Evolutionary conservation across 139 green algal genomes (phyloP), one percentile per base, ranked within the genome.

Genomic region (Pseudopediastrum boryanum): DNA sequence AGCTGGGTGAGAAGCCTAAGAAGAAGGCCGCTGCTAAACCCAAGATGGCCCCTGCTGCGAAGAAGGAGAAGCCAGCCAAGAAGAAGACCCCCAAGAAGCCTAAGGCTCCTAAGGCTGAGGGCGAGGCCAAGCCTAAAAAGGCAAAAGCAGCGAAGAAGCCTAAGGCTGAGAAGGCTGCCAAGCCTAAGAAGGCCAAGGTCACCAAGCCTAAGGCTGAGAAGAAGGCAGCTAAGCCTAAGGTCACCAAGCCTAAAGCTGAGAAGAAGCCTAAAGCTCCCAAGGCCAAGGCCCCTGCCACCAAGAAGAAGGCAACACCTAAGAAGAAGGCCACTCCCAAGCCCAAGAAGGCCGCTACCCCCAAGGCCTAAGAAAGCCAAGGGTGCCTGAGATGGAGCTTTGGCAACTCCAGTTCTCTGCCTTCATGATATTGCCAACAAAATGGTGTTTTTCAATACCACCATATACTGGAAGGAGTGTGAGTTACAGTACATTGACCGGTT

Each of bases 1-100:
- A 94, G 86, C 86, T 95, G 31, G 74, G 83, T 33, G 89, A 91
- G 36, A 70, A 74, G 38, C n/a, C 75, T 27, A 86, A 86, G 75
- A 80, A 83, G n/a, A n/a, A n/a, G 80, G 71, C 71, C 3, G 71
- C 51, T 39, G 36, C 66, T 51, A 66, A 66, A 52, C 42, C 44
- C 56, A 35, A 68, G 31, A 66, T 27, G 44, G 16, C 74, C 61
- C 80, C 80, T 64, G 83, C 79, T 79, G 27, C 80, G 8, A 29
- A 70, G 51, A 63, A 51, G 25, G 33, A 51, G 27, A 66, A 44
- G 44, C 31, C 41, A 39, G 29, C 58, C 3, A 69, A 35, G 13
- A 23, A 41, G 44, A 65, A 27, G 3, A 48, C 2, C 3, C 12
- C 59, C 6, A 79, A 79, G 72, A 54, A 68, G 51, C 52, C 36